Base-by-base conservation (phyloP, 768 basidiomycete genomes). In the Sarcodon aspratus region DNA sequence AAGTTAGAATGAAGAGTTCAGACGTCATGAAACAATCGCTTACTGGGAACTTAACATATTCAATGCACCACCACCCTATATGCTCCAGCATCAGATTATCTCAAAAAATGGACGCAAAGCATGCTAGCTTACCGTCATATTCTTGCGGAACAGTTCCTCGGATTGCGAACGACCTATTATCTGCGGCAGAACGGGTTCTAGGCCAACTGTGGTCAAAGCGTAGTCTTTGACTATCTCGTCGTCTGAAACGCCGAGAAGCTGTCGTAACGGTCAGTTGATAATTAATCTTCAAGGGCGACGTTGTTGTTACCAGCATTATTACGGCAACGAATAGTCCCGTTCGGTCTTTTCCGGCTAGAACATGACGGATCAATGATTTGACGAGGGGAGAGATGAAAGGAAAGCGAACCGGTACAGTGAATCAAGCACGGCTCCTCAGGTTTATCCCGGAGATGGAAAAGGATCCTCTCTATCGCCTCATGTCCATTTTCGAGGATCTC, bases 301-400 rank as follows among this genome's bases (percentile, higher is more conserved):
- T 6, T n/a, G 31, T 5, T 33, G 49, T 38, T 42, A 69, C 67
- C 59, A 64, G 54, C 36, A 69, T 55, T 8, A 70, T 54, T 9
- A 69, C 48, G 13, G 68, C 68, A 8, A 62, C 59, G 48, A 69
- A 62, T 9, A 70, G 47, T 4, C 69, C 71, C 5, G 70, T 71
- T 32, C 72, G 54, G 56, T 74, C 70, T 51, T 73, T 72, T 1
- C 72, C 73, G 17, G 62, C 69, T 72, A 48, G 43, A 48, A 15
- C 42, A n/a, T 42, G 11, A 17, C 2, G 13, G 40, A 13, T 9
- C 8, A 15, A 15, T 42, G 5, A 42, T 13, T 27, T 6, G 17
- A 12, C 40, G 15, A 17, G 37, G 11, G 9, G 13, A 40, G 15
- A 27, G 40, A 42, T 13, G 17, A 5, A 31, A 21, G 33, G n/a